Base-by-base conservation (phyloP, 345 rosid species). In the Raphanus sativus region DNA sequence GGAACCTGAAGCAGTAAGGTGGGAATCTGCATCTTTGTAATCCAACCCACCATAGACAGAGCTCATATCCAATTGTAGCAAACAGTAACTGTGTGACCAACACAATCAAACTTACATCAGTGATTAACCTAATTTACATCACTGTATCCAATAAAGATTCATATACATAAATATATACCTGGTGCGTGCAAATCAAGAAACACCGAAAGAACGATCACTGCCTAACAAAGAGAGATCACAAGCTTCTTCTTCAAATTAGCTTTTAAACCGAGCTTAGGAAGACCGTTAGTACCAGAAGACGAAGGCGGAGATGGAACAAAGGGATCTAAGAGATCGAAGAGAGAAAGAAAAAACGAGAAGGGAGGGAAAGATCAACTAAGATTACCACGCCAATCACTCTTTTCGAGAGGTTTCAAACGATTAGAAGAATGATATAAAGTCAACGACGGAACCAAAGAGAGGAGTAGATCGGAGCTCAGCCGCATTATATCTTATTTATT, bases 371-470 rank as follows among this genome's bases (percentile, higher is more conserved):
- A 89, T 91, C 82, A 91, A 89, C 98, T 89, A 82, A 93, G 97
- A 85, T 91, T 90, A 90, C 96, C 97, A 86, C 97, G 99, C 82
- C 98, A 85, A 89, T 91, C 95, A 75, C 97, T 62, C 82, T 95
- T 95, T 70, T 89, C 82, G 55, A 95, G 94, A 80, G 83, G 88
- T 86, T 93, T 95, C 86, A 91, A 80, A 84, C 97, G 96, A 84
- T 90, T 94, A 11, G 87, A 89, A 67, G 83, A 81, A 68, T 86
- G 86, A 75, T 84, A 86, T 21, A 77, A 85, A 3, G 85, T 84
- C 81, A 90, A 68, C 64, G 88, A 86, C 50, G 97, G 90, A 69
- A 86, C 24, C 62, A 86, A 79, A 69, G 75, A 62, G 60, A 62
- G 80, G 80, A 83, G 84, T 15, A 69, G 38, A 55, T 80, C 81